Conservation (phyloP, 495 filamentous ascomycete species). For the Penicillium egyptiacum region DNA sequence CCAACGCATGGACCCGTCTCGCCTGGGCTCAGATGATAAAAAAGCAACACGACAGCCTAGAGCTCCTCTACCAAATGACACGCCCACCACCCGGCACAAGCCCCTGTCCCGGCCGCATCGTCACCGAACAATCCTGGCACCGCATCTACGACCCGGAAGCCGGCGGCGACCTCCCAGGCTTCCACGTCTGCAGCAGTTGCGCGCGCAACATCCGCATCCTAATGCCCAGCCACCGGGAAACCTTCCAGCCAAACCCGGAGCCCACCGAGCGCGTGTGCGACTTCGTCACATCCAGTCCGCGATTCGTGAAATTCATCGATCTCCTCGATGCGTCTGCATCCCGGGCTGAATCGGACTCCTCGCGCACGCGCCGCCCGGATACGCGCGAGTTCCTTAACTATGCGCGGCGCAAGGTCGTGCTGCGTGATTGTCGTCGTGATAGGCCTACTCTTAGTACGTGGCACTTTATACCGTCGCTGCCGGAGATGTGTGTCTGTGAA, state of each 20-base stretch:
- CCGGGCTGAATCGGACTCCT: conserved; percentile 36
- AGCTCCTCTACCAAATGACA: conserved; percentile 55
- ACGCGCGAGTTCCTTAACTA: conserved; percentile 51
- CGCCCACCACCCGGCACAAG: conserved; percentile 41
- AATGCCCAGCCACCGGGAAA: conserved; percentile 50
- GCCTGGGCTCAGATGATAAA: conserved; percentile 65
- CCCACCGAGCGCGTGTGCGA: conserved; percentile 46
- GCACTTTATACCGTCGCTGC: conserved; percentile 62
- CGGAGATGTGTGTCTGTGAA: conserved; percentile 67
- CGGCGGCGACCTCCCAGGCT: conserved; percentile 50
- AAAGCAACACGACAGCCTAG: conserved; percentile 51
- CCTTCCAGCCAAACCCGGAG: conserved; percentile 42
- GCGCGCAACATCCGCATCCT: conserved; percentile 52
- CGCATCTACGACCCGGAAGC: conserved; percentile 56
- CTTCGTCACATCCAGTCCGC: conserved; percentile 50
- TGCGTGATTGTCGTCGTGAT: conserved; percentile 57
- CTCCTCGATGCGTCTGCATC: conserved; percentile 57
- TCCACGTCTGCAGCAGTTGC: conserved; percentile 57
- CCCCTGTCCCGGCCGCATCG: conserved; percentile 54
- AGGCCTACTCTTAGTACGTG: conserved; percentile 49
- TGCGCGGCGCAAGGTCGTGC: conserved; percentile 47
- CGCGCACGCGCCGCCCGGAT: conserved; percentile 42
- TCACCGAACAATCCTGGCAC: conserved; percentile 56
- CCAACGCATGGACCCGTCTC: conserved; percentile 63
- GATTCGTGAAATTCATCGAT: conserved; percentile 63